phyloP scores from a whole-genome alignment of 257 asterid genomes.

The Cynanchum wilfordii region DNA sequence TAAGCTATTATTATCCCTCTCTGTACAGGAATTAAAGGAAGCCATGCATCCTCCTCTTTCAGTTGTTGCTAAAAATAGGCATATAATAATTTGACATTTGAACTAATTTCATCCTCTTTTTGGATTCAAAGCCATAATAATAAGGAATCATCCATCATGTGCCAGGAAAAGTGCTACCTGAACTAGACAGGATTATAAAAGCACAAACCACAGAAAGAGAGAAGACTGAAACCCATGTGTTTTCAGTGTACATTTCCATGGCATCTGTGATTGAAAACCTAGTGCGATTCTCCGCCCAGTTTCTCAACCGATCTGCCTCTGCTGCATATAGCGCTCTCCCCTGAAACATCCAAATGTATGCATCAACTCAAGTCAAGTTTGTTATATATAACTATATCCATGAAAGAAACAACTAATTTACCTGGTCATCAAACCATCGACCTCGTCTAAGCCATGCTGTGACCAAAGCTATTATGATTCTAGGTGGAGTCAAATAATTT shows the following conservation, averaged over 20 bases:
- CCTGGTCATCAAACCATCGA: conserved; percentile 99
- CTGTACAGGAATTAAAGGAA: background rate
- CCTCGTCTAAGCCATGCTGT: conserved; percentile 94
- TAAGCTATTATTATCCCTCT: background rate
- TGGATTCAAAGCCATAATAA: background rate
- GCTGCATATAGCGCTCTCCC: conserved; percentile 95
- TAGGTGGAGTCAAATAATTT: conserved; percentile 92
- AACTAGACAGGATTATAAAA: conserved; percentile 84
- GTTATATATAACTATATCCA: background rate
- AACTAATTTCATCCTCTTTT: background rate
- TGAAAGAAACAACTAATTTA: conserved; percentile 16
- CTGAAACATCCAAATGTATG: conserved; percentile 26
- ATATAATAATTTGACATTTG: background rate
- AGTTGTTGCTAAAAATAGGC: background rate
- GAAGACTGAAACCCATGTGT: conserved; percentile 91
- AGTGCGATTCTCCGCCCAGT: conserved; percentile 97
- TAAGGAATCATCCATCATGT: conserved; percentile 30
- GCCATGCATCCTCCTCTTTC: background rate
- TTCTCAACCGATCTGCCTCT: conserved; percentile 92
- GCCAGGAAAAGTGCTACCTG: conserved; percentile 55
- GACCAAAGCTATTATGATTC: conserved; percentile 87
- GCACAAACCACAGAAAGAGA: conserved; percentile 96
- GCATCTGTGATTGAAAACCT: conserved; percentile 93
- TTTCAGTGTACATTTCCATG: conserved; percentile 94
- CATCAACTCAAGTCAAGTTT: too few species aligned